Evolutionary conservation across 179 eudicot genomes (phyloP).

Genomic region (Silene vulgaris): DNA sequence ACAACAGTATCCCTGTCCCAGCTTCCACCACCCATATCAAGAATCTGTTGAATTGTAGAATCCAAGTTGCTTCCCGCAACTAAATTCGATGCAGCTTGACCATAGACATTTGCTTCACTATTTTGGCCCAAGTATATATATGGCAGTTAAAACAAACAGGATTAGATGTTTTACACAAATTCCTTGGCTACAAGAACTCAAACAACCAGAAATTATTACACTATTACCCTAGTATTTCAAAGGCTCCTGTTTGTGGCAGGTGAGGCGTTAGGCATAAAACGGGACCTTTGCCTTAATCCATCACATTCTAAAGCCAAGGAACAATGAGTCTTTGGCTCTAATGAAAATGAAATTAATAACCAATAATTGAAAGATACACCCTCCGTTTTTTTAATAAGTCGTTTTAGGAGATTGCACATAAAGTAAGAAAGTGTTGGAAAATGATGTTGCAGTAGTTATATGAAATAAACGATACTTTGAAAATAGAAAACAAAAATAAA

Average conservation of each 20-base stretch:
- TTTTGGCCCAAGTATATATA: constrained; percentile 17
- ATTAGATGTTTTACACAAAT: not conserved
- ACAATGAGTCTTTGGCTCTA: not conserved
- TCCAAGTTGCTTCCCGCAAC: constrained; percentile 85
- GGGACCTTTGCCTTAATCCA: not conserved
- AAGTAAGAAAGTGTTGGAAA: no score
- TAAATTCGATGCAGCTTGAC: constrained; percentile 85
- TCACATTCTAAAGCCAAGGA: constrained; percentile 3
- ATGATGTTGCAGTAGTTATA: no score
- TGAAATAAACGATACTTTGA: no score
- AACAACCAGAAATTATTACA: not conserved
- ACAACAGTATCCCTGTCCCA: constrained; percentile 92
- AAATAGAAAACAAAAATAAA: no score
- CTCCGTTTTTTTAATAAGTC: no score
- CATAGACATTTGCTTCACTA: constrained; percentile 76
- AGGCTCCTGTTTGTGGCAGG: not conserved
- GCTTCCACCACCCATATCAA: constrained; percentile 98
- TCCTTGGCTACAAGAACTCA: not conserved
- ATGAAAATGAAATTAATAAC: not conserved
- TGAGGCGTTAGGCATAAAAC: not conserved
- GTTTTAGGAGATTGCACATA: no score
- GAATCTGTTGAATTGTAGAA: constrained; percentile 71
- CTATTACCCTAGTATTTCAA: not conserved
- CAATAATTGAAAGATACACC: not conserved
- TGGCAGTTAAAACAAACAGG: constrained; percentile 1